These are phyloP conservation scores for Chlorella sorokiniana DNA, from an alignment of 139 green algal species.

Conservation along the genomic window DNA sequence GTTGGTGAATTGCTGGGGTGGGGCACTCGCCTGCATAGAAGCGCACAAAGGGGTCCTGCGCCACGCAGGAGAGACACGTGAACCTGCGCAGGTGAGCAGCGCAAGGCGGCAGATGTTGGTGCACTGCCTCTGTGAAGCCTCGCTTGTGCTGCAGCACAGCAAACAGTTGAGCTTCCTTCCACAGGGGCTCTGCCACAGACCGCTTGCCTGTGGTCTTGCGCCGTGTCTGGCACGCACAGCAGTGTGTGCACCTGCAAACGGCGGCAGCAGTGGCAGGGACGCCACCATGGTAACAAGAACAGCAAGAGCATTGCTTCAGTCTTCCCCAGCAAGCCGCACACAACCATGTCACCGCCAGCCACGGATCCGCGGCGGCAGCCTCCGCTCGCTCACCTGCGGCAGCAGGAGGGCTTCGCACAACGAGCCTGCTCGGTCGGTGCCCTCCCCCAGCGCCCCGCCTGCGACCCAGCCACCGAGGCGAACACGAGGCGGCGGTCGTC, in stretches of 20 bases:
- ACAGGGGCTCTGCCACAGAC: neutral
- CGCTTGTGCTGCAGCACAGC: too few relatives aligned
- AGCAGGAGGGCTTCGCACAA: conserved; percentile 23
- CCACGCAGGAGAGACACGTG: conserved; percentile 16
- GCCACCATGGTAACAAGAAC: neutral
- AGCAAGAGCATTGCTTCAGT: too few relatives aligned
- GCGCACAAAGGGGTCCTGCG: neutral
- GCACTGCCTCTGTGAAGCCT: neutral
- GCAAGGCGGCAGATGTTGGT: neutral
- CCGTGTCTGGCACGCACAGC: conserved; percentile 19
- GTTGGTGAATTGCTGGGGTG: neutral
- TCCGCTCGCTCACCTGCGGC: neutral
- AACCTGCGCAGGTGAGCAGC: neutral
- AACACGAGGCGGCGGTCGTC: conserved; percentile 9
- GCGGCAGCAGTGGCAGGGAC: neutral
- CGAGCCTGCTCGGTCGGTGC: neutral
- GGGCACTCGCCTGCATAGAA: conserved; percentile 1
- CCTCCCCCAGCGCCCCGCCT: neutral
- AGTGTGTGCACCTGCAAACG: conserved; percentile 19
- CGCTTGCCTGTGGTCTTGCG: neutral
- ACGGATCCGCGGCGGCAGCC: neutral
- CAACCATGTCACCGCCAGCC: neutral
- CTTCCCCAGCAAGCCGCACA: neutral
- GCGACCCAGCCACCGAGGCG: neutral
- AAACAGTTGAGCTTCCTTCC: neutral